Conservation (phyloP, 805 yeast genomes). For the Barnettozyma siamensis region DNA sequence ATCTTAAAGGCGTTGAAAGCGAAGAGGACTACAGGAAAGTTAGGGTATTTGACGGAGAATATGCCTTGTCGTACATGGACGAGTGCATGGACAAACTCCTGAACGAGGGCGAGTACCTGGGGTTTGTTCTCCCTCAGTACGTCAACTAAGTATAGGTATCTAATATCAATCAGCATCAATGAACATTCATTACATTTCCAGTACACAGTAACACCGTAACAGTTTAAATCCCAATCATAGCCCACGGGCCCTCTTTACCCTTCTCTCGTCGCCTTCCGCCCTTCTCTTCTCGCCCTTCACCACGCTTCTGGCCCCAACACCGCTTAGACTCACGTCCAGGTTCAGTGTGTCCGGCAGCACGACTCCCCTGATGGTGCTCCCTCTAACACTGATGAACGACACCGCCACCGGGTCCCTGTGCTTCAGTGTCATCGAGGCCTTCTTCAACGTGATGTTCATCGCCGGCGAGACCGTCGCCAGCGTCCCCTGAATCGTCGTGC, state of each 20-base stretch:
- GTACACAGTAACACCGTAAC: background rate
- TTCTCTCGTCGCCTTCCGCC: constrained; percentile 27
- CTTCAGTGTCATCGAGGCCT: constrained; percentile 71
- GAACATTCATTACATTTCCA: background rate
- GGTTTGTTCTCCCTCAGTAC: constrained; percentile 62
- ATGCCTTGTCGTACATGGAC: constrained; percentile 55
- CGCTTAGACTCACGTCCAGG: constrained; percentile 55
- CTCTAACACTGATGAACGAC: constrained; percentile 81
- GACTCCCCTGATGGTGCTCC: constrained; percentile 80
- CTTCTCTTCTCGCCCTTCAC: constrained; percentile 23
- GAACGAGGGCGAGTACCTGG: constrained; percentile 56
- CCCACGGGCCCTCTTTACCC: constrained; percentile 26
- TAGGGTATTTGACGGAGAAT: constrained; percentile 36
- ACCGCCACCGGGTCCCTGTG: constrained; percentile 57
- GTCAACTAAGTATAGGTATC: constrained; percentile 4
- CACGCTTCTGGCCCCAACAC: constrained; percentile 20
- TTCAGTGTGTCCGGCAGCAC: constrained; percentile 83
- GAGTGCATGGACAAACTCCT: constrained; percentile 64
- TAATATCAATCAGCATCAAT: too few relatives aligned
- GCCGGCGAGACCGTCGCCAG: constrained; percentile 80
- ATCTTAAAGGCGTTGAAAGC: constrained; percentile 39
- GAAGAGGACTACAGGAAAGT: constrained; percentile 61
- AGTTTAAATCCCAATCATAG: constrained; percentile 10
- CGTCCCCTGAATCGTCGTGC: constrained; percentile 81
- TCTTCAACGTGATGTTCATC: constrained; percentile 81